phyloP scores from a whole-genome alignment of 352 stramenopile genomes.

The Phytophthora ramorum region DNA sequence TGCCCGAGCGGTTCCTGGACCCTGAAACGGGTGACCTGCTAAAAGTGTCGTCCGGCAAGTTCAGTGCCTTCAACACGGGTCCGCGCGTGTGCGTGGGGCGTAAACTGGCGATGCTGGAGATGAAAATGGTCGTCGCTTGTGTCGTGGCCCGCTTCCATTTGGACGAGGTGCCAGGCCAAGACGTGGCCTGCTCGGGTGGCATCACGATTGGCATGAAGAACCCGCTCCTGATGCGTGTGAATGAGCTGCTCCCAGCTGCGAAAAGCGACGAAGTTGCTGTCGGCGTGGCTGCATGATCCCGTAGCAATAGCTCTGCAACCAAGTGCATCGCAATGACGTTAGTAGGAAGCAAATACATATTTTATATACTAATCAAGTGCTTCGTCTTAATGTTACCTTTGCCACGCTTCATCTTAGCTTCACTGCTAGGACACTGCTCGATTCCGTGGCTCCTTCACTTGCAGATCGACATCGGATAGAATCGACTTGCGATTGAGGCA shows the following conservation, averaged over 20 bases:
- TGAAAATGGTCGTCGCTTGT: constrained; percentile 66
- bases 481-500: too few species aligned
- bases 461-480: too few species aligned
- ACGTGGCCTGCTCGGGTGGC: constrained; percentile 47
- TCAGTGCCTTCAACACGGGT: constrained; percentile 46
- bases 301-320: background rate
- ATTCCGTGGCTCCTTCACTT: too few species aligned
- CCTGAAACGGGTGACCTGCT: constrained; percentile 33
- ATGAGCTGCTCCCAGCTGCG: constrained; percentile 8
- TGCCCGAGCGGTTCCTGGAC: constrained; percentile 53
- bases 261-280: constrained; percentile 2
- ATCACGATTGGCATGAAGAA: constrained; percentile 61
- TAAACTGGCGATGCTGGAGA: constrained; percentile 80
- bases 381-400: too few species aligned
- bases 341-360: constrained; percentile 1
- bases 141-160: constrained; percentile 66
- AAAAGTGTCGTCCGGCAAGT: constrained; percentile 39
- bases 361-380: background rate
- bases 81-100: constrained; percentile 38
- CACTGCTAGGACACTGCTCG: too few species aligned
- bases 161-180: constrained; percentile 37
- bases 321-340: background rate
- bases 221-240: constrained; percentile 40
- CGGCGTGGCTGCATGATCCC: constrained; percentile 20
- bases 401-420: too few species aligned